Evolutionary conservation across 2,329 filamentous ascomycete species (phyloP).

Genomic region (Diplodia sapinea): DNA sequence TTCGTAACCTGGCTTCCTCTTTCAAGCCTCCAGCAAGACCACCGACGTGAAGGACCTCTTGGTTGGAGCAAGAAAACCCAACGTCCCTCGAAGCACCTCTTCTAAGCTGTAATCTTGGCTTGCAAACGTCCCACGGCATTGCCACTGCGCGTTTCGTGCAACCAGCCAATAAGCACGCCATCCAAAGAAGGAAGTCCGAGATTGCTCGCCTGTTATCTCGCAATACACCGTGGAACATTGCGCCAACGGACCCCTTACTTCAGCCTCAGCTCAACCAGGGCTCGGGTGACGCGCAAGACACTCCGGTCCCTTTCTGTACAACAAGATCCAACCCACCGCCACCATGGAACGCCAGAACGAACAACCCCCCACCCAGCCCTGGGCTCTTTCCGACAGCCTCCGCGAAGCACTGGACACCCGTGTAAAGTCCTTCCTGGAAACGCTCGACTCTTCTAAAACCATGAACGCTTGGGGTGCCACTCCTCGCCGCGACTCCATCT

Average conservation of each 20-base stretch:
- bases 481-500: slow-evolving; percentile 11
- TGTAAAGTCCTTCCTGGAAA: slow-evolving; percentile 24
- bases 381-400: slow-evolving; percentile 26
- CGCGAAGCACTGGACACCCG: slow-evolving; percentile 17
- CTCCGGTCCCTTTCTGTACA: neutral
- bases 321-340: neutral
- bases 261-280: neutral
- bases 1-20: neutral
- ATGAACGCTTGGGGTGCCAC: slow-evolving; percentile 27
- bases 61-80: neutral
- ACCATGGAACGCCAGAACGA: slow-evolving; percentile 25
- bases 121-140: neutral
- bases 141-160: slow-evolving; percentile 7
- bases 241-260: slow-evolving; percentile 17
- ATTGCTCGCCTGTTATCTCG: slow-evolving; percentile 15
- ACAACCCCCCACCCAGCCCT: slow-evolving; percentile 4
- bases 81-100: neutral
- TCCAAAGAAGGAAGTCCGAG: slow-evolving; percentile 8
- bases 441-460: slow-evolving; percentile 18
- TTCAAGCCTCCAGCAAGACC: neutral
- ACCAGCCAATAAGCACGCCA: slow-evolving; percentile 18
- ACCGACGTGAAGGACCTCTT: neutral
- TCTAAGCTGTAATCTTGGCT: neutral
- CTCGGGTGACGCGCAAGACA: neutral
- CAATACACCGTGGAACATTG: slow-evolving; percentile 17